These are phyloP conservation scores for Sporothrix mexicana DNA, from an alignment of 2,329 filamentous ascomycete species.

Conservation along the genomic window DNA sequence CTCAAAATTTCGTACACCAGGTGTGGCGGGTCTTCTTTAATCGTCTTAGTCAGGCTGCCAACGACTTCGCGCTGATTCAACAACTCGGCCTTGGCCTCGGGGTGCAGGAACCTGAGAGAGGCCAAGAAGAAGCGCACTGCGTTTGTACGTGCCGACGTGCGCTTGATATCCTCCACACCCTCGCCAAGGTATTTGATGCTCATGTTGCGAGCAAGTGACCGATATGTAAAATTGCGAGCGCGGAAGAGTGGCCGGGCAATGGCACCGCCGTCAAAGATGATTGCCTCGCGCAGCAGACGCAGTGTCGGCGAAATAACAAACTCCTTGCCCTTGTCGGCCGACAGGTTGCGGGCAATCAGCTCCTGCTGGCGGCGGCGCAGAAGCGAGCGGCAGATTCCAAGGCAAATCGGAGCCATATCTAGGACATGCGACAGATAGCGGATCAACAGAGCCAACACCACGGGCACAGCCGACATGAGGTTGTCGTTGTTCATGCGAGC, in stretches of 20 bases:
- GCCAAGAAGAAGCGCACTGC: conserved; percentile 81
- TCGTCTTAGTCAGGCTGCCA: conserved; percentile 73
- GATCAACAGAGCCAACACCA: conserved; percentile 80
- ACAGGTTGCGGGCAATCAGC: conserved; percentile 77
- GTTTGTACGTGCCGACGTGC: conserved; percentile 81
- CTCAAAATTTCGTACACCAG: conserved; percentile 77
- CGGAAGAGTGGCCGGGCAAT: conserved; percentile 79
- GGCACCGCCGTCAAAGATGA: conserved; percentile 82
- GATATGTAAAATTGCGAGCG: conserved; percentile 77
- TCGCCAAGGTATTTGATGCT: conserved; percentile 68
- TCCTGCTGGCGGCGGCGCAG: conserved; percentile 82
- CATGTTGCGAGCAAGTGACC: conserved; percentile 80
- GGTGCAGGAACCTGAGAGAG: conserved; percentile 77
- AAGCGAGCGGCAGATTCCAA: conserved; percentile 79
- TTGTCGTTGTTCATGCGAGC: conserved; percentile 79
- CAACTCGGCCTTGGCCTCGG: conserved; percentile 79
- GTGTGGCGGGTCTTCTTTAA: conserved; percentile 77
- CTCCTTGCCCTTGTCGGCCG: conserved; percentile 80
- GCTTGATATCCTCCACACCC: conserved; percentile 66
- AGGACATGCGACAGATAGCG: conserved; percentile 76
- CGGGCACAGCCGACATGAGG: conserved; percentile 78
- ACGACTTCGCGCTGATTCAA: conserved; percentile 77
- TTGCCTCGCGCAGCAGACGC: conserved; percentile 83
- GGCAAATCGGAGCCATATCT: conserved; percentile 75
- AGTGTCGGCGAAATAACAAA: conserved; percentile 88